Base-by-base conservation (phyloP, 2,329 filamentous ascomycete genomes). In the Fusarium solani-melongenae region DNA sequence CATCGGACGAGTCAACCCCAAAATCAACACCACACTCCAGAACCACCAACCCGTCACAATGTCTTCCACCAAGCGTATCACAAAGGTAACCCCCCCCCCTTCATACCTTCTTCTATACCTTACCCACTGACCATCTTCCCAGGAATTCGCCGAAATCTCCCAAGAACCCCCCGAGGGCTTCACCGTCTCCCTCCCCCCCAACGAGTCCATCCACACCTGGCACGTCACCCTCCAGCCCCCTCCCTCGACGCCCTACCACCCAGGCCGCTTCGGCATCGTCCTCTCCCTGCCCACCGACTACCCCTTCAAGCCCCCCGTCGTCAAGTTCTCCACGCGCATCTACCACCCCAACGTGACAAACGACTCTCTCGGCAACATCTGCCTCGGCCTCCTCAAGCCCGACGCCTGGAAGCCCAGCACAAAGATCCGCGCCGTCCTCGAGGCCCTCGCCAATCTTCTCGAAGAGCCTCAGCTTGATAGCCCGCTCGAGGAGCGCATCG, bases 291-390 rank as follows among this genome's bases (percentile, higher is more conserved):
- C 95, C 15, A 84, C 86, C 76, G 92, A 94, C 79, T 98, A 97
- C 86, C 95, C 95, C 38, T 98, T 97, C 91, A 96, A 96, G 84
- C 91, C 94, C 24, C 95, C 95, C 17, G 86, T 88, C 69, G 88
- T 97, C 76, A 91, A 88, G 80, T 97, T 98, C 88, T 85, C 87
- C 74, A 98, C 95, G 60, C 96, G 95, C 84, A 93, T 98, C 87
- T 98, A 97, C 89, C 95, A 98, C 86, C 95, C 95, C 51, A 98
- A 98, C 84, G 90, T 98, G 68, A 94, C 92, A 80, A 96, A 97
- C 88, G 95, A 97, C 83, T 89, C 90, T 80, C 90, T 91, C 75
- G 95, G 95, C 71, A 92, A 89, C 84, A 94, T 98, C 90, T 98
- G 95, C 84, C 88, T 98, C 51, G 91, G 90, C 69, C 89, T 95